These are phyloP conservation scores for Hemisphaericaspora xylanilytica DNA, from an alignment of 1,139 yeast genomes.

Conservation along the genomic window DNA sequence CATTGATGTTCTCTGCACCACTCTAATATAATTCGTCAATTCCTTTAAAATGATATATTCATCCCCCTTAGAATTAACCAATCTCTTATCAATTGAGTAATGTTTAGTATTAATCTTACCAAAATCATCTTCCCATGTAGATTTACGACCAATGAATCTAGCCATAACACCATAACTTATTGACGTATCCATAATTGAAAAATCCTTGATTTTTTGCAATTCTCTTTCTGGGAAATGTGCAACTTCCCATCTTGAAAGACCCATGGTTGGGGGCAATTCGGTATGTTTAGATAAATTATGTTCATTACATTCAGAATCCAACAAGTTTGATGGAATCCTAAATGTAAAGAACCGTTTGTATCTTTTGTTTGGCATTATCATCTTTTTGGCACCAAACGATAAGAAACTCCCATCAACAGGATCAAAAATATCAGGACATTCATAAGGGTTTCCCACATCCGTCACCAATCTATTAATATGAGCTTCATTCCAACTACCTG, in stretches of 20 bases:
- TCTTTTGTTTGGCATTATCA: conserved; percentile 26
- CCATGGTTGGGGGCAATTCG: conserved; percentile 40
- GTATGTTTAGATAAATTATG: conserved; percentile 36
- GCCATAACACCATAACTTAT: conserved; percentile 39
- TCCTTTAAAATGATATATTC: conserved; percentile 44
- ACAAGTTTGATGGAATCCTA: conserved; percentile 36
- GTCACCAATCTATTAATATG: conserved; percentile 32
- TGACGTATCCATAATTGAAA: conserved; percentile 27
- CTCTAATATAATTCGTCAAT: conserved; percentile 25
- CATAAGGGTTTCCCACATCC: conserved; percentile 20
- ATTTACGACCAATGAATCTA: conserved; percentile 41
- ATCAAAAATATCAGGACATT: conserved; percentile 21
- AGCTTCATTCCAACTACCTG: conserved; percentile 37
- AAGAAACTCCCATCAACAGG: conserved; percentile 28
- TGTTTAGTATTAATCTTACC: conserved; percentile 13
- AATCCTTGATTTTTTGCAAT: conserved; percentile 20
- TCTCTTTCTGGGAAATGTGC: conserved; percentile 15
- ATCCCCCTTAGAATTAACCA: conserved; percentile 39
- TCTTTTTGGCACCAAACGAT: conserved; percentile 24
- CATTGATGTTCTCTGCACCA: conserved; percentile 23
- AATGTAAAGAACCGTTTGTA: conserved; percentile 45
- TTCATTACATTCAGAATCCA: conserved; percentile 38
- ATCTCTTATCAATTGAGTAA: conserved; percentile 20
- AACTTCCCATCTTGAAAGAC: conserved; percentile 22
- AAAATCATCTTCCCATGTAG: conserved; percentile 16